Base-by-base conservation (phyloP, 1,284 basidiomycete species). In the Marasmius fiardii region DNA sequence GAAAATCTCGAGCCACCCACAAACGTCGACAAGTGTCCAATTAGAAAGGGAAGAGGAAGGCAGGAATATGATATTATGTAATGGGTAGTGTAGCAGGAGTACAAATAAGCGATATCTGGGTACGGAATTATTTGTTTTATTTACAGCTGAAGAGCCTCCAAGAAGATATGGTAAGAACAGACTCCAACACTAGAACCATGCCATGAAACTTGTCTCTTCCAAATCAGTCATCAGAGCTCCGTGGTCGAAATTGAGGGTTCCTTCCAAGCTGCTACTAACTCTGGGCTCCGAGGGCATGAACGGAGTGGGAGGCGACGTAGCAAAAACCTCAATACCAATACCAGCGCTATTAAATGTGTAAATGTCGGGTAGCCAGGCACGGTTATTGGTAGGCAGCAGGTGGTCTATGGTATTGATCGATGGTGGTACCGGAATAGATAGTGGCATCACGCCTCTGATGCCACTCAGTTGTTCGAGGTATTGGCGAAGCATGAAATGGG, bases 161-260 rank as follows among this genome's bases (percentile, higher is more conserved):
- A 49, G 47, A 49, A 49, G 33, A 10, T 33, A 10, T 31, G 12
- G 11, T 5, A 41, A 20, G n/a, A n/a, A n/a, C n/a, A 41, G 14
- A 11, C 28, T 7, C 11, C 34, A 24, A 33, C n/a, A 39, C 23
- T 28, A 80, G 61, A 80, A 79, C 77, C 78, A 80, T n/a, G 77
- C 77, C 78, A 80, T 79, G 63, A 75, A 80, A 60, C 75, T 77
- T 26, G 77, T 79, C 59, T 79, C 76, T 51, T 75, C 74, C 52
- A 75, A 63, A 43, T 74, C 70, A 34, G 68, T 67, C 31, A 68
- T 74, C 43, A 80, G 61, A 35, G 75, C 76, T 1, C 78, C 78
- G 64, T 77, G 68, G 49, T 79, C 78, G 61, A 79, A 75, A 64
- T 79, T 77, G 57, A 76, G 75, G 31, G 68, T 68, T n/a, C n/a